Percentiles rank a stretch among this genome's conserved stretches.
Conservation (phyloP, 257 asterid genomes). For the Salvia rosmarinus region DNA sequence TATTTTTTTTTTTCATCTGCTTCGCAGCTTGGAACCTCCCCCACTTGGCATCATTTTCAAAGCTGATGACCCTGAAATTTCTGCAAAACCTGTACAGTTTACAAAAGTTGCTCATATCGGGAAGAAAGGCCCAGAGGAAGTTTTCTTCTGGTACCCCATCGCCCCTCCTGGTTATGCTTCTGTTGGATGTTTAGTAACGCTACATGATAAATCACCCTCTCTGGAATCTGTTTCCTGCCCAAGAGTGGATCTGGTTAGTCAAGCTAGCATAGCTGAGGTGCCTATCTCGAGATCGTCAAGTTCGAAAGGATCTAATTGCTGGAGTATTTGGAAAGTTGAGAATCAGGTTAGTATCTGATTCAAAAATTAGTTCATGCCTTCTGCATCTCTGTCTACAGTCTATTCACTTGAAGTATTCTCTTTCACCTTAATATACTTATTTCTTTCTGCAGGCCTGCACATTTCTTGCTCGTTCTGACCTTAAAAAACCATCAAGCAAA, state of each 20-base stretch:
- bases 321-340: constrained; percentile 99
- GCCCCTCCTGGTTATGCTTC: constrained; percentile 98
- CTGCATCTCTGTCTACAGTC: constrained; percentile 19
- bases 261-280: constrained; percentile 76
- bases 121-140: constrained; percentile 80
- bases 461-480: constrained; percentile 91
- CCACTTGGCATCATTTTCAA: constrained; percentile 86
- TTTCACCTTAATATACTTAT: constrained; percentile 27
- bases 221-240: constrained; percentile 83
- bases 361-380: constrained; percentile 15
- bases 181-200: constrained; percentile 87
- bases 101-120: constrained; percentile 89
- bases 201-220: constrained; percentile 70
- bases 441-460: constrained; percentile 79
- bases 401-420: constrained; percentile 9
- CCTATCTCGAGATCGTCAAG: constrained; percentile 85
- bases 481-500: constrained; percentile 82
- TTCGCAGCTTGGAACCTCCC: constrained; percentile 93
- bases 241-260: constrained; percentile 88
- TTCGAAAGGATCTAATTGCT: constrained; percentile 77
- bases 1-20: constrained; percentile 32
- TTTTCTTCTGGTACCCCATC: constrained; percentile 93
- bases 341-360: constrained; percentile 67
- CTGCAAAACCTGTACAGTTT: constrained; percentile 84
- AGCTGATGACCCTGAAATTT: constrained; percentile 74